Percentiles rank a stretch among this genome's conserved stretches.
These are phyloP conservation scores for Thelonectria blattea DNA, from an alignment of 2,329 filamentous ascomycete genomes.

Conservation along the genomic window DNA sequence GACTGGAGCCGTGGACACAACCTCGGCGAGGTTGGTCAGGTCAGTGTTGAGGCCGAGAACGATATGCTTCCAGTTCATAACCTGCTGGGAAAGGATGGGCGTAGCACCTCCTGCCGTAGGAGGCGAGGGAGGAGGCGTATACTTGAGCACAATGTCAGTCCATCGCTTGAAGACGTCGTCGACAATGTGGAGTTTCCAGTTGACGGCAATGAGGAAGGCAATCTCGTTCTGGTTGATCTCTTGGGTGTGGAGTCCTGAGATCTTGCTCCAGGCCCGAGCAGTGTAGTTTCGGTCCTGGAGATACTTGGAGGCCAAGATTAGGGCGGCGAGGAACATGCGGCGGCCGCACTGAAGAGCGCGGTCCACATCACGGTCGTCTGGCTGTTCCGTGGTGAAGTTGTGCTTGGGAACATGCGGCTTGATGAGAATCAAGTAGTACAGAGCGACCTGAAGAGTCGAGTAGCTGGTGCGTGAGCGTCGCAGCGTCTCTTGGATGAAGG, in stretches of 20 bases:
- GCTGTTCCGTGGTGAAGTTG: constrained; percentile 87
- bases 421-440: constrained; percentile 95
- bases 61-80: constrained; percentile 63
- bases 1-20: constrained; percentile 48
- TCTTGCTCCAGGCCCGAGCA: constrained; percentile 97
- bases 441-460: constrained; percentile 92
- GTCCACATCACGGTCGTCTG: constrained; percentile 71
- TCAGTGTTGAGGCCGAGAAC: constrained; percentile 63
- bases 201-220: constrained; percentile 85
- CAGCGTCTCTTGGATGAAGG: constrained; percentile 96
- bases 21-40: constrained; percentile 62
- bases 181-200: constrained; percentile 94
- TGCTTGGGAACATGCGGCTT: constrained; percentile 84
- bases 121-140: constrained; percentile 73
- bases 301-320: constrained; percentile 97
- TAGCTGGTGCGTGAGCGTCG: constrained; percentile 95
- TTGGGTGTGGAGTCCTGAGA: constrained; percentile 88
- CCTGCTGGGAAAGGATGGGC: constrained; percentile 53
- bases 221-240: constrained; percentile 99
- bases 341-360: constrained; percentile 93
- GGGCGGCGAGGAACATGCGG: constrained; percentile 93
- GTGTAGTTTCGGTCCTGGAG: constrained; percentile 98
- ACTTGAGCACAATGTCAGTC: constrained; percentile 89
- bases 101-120: constrained; percentile 57
- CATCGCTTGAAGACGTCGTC: constrained; percentile 89